Evolutionary conservation across 2,329 filamentous ascomycete genomes (phyloP).

Genomic region (Phoma sp.): DNA sequence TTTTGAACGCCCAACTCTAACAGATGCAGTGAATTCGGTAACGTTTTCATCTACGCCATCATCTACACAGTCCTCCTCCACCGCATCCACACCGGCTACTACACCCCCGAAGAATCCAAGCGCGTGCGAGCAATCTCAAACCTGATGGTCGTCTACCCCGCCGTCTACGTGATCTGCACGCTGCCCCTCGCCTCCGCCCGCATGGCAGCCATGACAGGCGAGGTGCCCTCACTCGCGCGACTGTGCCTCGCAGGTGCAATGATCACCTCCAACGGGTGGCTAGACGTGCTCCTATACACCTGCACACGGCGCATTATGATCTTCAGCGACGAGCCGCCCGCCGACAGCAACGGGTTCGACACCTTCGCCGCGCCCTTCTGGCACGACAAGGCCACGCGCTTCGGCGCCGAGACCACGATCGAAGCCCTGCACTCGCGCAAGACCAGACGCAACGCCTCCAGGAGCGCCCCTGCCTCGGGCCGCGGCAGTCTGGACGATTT

Average conservation of each 20-base stretch:
- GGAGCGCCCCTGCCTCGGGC: slow-evolving; percentile 23
- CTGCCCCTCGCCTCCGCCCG: slow-evolving; percentile 69
- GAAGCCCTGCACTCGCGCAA: slow-evolving; percentile 28
- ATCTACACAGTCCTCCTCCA: slow-evolving; percentile 50
- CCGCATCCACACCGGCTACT: slow-evolving; percentile 48
- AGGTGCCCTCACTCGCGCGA: slow-evolving; percentile 51
- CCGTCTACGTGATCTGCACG: slow-evolving; percentile 73
- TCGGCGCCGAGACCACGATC: slow-evolving; percentile 56
- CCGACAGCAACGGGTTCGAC: slow-evolving; percentile 45
- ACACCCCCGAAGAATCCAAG: slow-evolving; percentile 38
- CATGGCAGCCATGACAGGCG: slow-evolving; percentile 66
- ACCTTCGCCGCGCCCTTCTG: slow-evolving; percentile 46
- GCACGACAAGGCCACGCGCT: slow-evolving; percentile 41
- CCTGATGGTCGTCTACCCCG: slow-evolving; percentile 70
- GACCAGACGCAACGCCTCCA: slow-evolving; percentile 19
- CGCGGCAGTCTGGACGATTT: slow-evolving; percentile 36
- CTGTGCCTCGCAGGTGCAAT: slow-evolving; percentile 61
- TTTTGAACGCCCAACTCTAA: neutral
- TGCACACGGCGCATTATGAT: slow-evolving; percentile 63
- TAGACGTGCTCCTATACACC: slow-evolving; percentile 65
- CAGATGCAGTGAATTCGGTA: slow-evolving; percentile 54
- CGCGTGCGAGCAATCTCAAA: slow-evolving; percentile 53
- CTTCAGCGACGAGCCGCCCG: slow-evolving; percentile 54
- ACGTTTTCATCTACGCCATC: slow-evolving; percentile 57
- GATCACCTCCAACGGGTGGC: slow-evolving; percentile 64